Evolutionary conservation across 768 basidiomycete species (phyloP).

Genomic region (Lactarius hatsudake): DNA sequence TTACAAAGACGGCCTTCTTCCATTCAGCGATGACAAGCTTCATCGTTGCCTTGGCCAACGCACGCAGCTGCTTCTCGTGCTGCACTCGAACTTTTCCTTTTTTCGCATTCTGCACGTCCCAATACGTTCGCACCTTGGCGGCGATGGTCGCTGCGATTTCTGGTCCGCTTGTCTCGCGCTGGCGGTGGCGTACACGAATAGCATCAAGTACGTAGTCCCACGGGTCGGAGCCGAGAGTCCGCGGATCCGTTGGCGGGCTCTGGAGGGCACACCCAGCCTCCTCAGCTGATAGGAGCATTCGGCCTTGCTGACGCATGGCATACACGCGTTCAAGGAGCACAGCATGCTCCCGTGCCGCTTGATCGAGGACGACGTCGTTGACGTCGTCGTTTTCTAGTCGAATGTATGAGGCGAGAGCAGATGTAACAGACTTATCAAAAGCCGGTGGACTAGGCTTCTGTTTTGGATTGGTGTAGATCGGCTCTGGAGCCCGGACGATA

Average conservation of each 20-base stretch:
- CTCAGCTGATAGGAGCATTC: slow-evolving; percentile 42
- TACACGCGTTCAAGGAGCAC: slow-evolving; percentile 44
- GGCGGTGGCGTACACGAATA: slow-evolving; percentile 35
- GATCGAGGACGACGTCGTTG: slow-evolving; percentile 38
- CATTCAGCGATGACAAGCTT: slow-evolving; percentile 74
- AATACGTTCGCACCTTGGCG: slow-evolving; percentile 65
- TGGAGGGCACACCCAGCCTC: slow-evolving; percentile 30
- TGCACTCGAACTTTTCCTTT: slow-evolving; percentile 56
- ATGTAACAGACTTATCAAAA: slow-evolving; percentile 51
- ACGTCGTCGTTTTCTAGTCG: slow-evolving; percentile 51
- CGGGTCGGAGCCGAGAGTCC: slow-evolving; percentile 39
- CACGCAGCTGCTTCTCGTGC: slow-evolving; percentile 66
- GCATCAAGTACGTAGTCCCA: slow-evolving; percentile 62
- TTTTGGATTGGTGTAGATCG: slow-evolving; percentile 57
- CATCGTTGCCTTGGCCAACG: slow-evolving; percentile 68
- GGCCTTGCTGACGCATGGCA: slow-evolving; percentile 46
- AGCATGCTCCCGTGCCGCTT: slow-evolving; percentile 44
- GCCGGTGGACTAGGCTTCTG: slow-evolving; percentile 59
- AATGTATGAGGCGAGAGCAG: slow-evolving; percentile 62
- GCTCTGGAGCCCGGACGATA: slow-evolving; percentile 63
- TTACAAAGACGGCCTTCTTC: slow-evolving; percentile 82
- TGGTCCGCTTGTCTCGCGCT: slow-evolving; percentile 37
- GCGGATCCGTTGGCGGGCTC: slow-evolving; percentile 21
- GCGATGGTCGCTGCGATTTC: slow-evolving; percentile 57
- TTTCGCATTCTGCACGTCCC: slow-evolving; percentile 62